Evolutionary conservation across 352 stramenopile genomes (phyloP), one percentile per base, ranked within the genome.

Genomic region (Phytophthora idaei): DNA sequence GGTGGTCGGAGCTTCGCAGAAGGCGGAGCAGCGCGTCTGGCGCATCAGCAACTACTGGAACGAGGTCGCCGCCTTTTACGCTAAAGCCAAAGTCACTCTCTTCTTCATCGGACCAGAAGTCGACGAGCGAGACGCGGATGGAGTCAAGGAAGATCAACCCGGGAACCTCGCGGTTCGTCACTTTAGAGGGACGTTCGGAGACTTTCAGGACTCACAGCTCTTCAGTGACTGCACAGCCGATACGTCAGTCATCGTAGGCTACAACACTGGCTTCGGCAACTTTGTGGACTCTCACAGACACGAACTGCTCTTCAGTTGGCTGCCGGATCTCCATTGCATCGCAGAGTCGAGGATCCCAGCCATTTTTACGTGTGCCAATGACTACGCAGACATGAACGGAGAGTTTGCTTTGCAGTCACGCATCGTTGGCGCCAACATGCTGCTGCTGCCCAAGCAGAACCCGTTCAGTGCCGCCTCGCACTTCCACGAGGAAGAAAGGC

Each of bases 241-340:
- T 1, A 90, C 88, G 44, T 79, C 81, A 0, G 51, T 93, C 29
- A 69, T 92, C 44, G 65, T 92, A 8, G 85, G 78, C 4, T 92
- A 86, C 64, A 93, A 92, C 66, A 89, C 85, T 5, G 85, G 85
- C 45, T 93, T 93, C 62, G 85, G 83, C 15, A 93, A 90, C 67
- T 91, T 94, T 68, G 65, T 91, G 34, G 83, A 91, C 17, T 81
- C 80, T 3, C 52, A 69, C 3, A 62, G 72, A 12, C 61, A 83
- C 50, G 76, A 78, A 2, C 39, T 92, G 36, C 72, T 93, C 44
- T 87, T 90, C 58, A 91, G 85, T 28, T 93, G 83, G 83, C 79
- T 94, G 7, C 75, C 80, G 3, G 81, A 91, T 51, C 64, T 93
- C 3, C 78, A 81, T 41, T 67, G 68, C 7, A 87, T 92, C 48